Evolutionary conservation across 208 protist genomes (phyloP).

Genomic region (Phytomonas serpens): DNA sequence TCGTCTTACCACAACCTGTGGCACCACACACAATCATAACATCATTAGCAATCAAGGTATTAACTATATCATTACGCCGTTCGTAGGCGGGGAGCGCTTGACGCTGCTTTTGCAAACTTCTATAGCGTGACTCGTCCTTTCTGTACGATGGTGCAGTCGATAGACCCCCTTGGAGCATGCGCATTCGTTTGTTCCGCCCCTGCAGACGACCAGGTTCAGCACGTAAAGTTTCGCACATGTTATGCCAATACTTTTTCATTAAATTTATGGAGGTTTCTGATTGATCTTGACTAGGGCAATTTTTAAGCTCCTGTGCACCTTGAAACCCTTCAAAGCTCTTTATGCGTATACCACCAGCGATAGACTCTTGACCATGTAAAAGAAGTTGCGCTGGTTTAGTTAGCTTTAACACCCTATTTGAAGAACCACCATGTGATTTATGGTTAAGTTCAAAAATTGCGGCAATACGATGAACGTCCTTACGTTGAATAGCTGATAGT

Average conservation of each 20-base stretch:
- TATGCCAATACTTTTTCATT: constrained; percentile 8
- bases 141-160: constrained; percentile 17
- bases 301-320: constrained; percentile 57
- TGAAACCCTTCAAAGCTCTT: constrained; percentile 73
- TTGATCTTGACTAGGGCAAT: constrained; percentile 6
- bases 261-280: neutral
- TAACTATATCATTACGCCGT: constrained; percentile 42
- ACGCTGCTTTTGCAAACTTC: constrained; percentile 46
- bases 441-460: constrained; percentile 64
- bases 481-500: constrained; percentile 42
- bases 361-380: constrained; percentile 27
- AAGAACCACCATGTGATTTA: constrained; percentile 44
- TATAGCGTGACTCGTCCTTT: constrained; percentile 11
- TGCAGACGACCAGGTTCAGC: neutral
- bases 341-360: constrained; percentile 27
- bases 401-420: constrained; percentile 40
- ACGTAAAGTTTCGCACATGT: neutral
- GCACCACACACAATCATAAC: constrained; percentile 92
- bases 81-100: constrained; percentile 45
- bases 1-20: constrained; percentile 97
- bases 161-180: constrained; percentile 31
- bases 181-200: constrained; percentile 20
- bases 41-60: constrained; percentile 41
- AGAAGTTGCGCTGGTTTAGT: constrained; percentile 41
- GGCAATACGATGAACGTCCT: constrained; percentile 58